Base-by-base conservation (phyloP, 169 alveolate species). In the Theileria sp. region DNA sequence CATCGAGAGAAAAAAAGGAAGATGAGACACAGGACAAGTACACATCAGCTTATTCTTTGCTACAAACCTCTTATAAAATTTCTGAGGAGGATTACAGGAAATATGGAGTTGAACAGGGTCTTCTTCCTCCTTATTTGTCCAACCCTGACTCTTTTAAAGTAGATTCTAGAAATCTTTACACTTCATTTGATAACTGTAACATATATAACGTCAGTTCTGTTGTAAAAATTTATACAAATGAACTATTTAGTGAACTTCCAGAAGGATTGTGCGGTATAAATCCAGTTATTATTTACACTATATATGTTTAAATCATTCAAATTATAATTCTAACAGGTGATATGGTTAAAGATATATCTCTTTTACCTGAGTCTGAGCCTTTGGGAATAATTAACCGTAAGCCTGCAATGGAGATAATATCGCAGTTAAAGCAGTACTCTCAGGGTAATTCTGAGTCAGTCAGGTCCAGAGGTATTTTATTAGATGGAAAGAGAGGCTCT, bases 401-500 rank as follows among this genome's bases (percentile, higher is more conserved):
- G 76, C 30, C 67, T 51, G 58, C 91, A 10, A 49, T 79, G 80
- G 91, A 85, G 49, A 49, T 85, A 32, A 85, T 85, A 79, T 85
- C 91, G 80, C 91, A 85, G 58, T 84, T 85, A 34, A 78, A 34
- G 49, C 91, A 85, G 58, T 85, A 85, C 61, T 56, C 72, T n/a
- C 17, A 62, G 51, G 36, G 19, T 26, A 25, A 3, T 5, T 5
- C 32, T 0, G n/a, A 32, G 25, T 2, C 34, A 17, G 44, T 85
- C 12, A 58, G 15, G 10, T 30, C 87, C 28, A 68, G 87, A 54
- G 91, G 91, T 10, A 28, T 85, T 19, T 75, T 85, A n/a, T 79
- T 91, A 69, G 94, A 91, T 56, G 94, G 94, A 23, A 91, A 91
- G 62, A 80, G 94, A 67, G 94, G 94, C 3, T 71, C 92, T 1